A percentile compares a stretch with the other conserved stretches of the same genome.
Evolutionary conservation across 805 yeast genomes (phyloP).

Genomic region (Starmerella stigmatis): DNA sequence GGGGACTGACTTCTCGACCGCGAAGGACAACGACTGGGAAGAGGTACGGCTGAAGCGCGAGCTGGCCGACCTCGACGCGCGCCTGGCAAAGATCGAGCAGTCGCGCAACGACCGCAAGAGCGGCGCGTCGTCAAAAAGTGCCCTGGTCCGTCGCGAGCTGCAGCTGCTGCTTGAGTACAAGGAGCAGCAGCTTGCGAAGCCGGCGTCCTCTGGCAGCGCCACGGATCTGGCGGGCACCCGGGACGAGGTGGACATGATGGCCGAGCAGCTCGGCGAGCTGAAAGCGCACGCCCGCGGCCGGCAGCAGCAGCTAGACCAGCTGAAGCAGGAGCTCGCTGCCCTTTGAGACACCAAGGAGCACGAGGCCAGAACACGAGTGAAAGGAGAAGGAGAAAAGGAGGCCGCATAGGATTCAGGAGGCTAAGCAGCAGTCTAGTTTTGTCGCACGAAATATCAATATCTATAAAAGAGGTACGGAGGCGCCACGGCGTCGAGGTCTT

Average conservation of each 20-base stretch:
- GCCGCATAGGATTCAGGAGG: too few species aligned
- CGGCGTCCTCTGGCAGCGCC: slow-evolving; percentile 6
- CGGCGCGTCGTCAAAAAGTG: slow-evolving; percentile 25
- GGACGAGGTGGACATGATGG: slow-evolving; percentile 55
- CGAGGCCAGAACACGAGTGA: too few species aligned
- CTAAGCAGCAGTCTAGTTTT: too few species aligned
- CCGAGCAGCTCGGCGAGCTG: slow-evolving; percentile 62
- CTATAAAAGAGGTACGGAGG: too few species aligned
- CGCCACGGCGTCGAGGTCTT: too few species aligned
- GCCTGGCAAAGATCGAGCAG: slow-evolving; percentile 38
- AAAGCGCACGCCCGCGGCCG: slow-evolving; percentile 57
- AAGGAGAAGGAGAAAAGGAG: too few species aligned
- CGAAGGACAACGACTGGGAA: slow-evolving; percentile 84
- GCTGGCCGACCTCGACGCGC: slow-evolving; percentile 58
- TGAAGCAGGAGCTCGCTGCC: slow-evolving; percentile 30
- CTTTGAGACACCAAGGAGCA: slow-evolving; percentile 6
- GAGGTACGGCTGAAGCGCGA: slow-evolving; percentile 74
- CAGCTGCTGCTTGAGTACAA: slow-evolving; percentile 76
- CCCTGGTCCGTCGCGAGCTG: slow-evolving; percentile 49
- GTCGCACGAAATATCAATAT: too few species aligned
- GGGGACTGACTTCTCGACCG: slow-evolving; percentile 43
- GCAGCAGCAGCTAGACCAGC: slow-evolving; percentile 46
- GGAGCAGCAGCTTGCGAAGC: slow-evolving; percentile 43
- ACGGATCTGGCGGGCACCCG: slow-evolving; percentile 30
- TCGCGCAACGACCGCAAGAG: slow-evolving; percentile 13